Percentiles rank a stretch among this genome's conserved stretches.
Evolutionary conservation across 1,284 basidiomycete genomes (phyloP).

Genomic region (Tilletiaria anomala): DNA sequence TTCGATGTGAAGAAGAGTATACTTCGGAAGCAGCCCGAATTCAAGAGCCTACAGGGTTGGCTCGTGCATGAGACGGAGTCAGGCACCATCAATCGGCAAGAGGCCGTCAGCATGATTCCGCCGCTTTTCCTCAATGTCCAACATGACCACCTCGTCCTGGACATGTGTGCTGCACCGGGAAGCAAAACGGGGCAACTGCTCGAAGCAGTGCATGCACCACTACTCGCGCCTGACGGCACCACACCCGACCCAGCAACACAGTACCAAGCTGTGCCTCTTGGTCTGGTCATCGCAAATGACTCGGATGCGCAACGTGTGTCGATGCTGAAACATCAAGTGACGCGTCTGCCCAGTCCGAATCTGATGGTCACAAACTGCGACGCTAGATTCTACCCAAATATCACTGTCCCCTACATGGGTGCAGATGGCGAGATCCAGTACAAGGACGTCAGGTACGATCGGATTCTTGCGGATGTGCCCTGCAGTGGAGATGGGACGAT

Average conservation of each 20-base stretch:
- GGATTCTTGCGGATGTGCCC: conserved; percentile 91
- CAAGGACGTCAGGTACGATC: conserved; percentile 59
- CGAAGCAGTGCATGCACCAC: conserved; percentile 64
- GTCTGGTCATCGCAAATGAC: conserved; percentile 76
- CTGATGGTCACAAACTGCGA: conserved; percentile 93
- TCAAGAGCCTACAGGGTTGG: conserved; percentile 91
- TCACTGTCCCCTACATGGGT: conserved; percentile 23
- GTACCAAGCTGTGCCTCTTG: conserved; percentile 41
- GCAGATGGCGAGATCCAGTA: conserved; percentile 8
- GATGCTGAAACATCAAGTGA: conserved; percentile 93
- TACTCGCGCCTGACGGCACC: conserved; percentile 23
- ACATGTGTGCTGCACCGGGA: conserved; percentile 98
- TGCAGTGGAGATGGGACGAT: conserved; percentile 95
- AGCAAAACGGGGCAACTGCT: conserved; percentile 91
- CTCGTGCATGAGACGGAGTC: conserved; percentile 89
- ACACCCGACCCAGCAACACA: conserved; percentile 18
- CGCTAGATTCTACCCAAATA: conserved; percentile 61
- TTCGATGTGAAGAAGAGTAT: conserved; percentile 81
- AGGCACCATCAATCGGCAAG: conserved; percentile 88
- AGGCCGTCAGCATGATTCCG: conserved; percentile 97
- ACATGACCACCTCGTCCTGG: conserved; percentile 47
- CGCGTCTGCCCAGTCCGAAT: conserved; percentile 77
- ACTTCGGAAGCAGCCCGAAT: conserved; percentile 76
- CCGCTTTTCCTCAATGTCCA: conserved; percentile 88
- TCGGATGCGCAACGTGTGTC: conserved; percentile 87